Evolutionary conservation across 768 basidiomycete genomes (phyloP), one percentile per base, ranked within the genome.

Genomic region (Boletus fagicola): DNA sequence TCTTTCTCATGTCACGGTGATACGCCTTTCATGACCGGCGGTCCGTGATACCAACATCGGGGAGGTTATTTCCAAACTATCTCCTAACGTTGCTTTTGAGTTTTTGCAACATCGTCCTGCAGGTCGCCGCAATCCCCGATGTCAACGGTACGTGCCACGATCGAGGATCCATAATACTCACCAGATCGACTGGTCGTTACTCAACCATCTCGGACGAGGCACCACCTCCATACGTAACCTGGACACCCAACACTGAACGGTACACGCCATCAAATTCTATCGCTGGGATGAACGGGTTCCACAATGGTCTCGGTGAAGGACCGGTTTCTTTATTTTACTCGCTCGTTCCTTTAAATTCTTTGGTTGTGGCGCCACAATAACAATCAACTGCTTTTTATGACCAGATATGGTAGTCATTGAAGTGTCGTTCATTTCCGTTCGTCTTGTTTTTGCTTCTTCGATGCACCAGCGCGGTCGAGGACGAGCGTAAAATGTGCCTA

Each of bases 401-500:
- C 35, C 35, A 15, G 35, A 36, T 36, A 36, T 36, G 35, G 35
- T 16, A 36, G 16, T 15, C 15, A 16, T 36, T 36, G 35, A 36
- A 5, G 35, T 36, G 35, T 33, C 31, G 30, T 31, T 10, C 42
- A 7, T 7, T 43, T 43, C 20, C 20, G 42, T 42, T 12, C 20
- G 13, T 22, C 12, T 22, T 2, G 12, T 22, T 43, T 31, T 48
- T 36, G 15, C 8, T 9, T 22, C 22, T 16, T 3, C 12, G 11
- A 64, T 61, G 51, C 3, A 5, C 43, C 35, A 24, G 35, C 28
- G 20, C 42, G 45, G 15, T 16, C 35, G 44, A 42, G 42, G 20
- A 33, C 50, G 54, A 52, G 35, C 22, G 38, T 51, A 0, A 49
- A 45, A n/a, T 68, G 64, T 53, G 28, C 49, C 5, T 44, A 28